Base-by-base conservation (phyloP, 345 rosid species). In the Bruguiera sexangula region DNA sequence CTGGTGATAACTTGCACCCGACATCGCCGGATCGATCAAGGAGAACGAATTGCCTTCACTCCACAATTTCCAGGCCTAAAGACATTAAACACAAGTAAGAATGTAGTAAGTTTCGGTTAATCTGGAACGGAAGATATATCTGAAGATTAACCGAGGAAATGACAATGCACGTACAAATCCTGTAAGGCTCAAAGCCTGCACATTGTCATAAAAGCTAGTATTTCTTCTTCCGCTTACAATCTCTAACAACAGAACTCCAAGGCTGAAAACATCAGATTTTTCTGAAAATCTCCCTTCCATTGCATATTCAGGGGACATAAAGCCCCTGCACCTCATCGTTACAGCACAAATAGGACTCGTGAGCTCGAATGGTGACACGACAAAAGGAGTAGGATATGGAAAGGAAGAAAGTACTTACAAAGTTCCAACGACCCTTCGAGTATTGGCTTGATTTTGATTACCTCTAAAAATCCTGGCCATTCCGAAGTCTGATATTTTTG, bases 401-500 rank as follows among this genome's bases (percentile, higher is more conserved):
- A 18, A 16, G 24, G 34, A 1, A 61, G n/a, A 8, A 9, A 21
- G 5, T n/a, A 5, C 72, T 62, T 56, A 74, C 72, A 20, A 68
- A 7, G 72, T 74, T 31, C 72, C 77, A 0, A 62, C 68, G 15
- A 74, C 68, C 27, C 72, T 62, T 8, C 1, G 8, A 39, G 72
- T 74, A 0, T 73, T 73, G 21, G 67, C 76, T 54, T 68, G 60
- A 66, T 54, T 63, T 62, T 74, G 52, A 30, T 62, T 46, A 21
- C 51, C 36, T 22, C 76, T 59, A 19, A 74, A 74, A 36, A 74
- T 68, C 50, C 68, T 62, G 19, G 72, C 77, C 68, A 43, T 29
- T 29, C 73, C 77, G 22, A 74, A 74, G 56, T 74, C 77, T 29
- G 68, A 68, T 8, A 68, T 74, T 32, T 74, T 74, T 2, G 73